Conservation (phyloP, 2,329 filamentous ascomycete genomes). For the Ustilaginoidea virens region DNA sequence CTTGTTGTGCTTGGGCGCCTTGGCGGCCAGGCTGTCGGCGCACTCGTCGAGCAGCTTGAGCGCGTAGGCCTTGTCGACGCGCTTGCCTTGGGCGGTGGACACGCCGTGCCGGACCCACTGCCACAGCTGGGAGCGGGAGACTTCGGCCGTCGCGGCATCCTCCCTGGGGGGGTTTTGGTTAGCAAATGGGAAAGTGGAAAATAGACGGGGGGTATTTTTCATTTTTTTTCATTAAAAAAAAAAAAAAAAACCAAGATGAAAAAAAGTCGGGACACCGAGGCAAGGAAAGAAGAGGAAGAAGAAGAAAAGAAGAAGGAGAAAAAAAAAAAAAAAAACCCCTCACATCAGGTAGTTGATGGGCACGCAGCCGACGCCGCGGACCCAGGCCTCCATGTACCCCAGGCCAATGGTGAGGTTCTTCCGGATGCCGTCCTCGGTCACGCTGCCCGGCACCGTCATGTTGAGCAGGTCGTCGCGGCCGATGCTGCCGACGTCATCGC, state of each 20-base stretch:
- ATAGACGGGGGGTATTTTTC: too few species aligned
- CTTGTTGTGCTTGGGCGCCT: constrained; percentile 79
- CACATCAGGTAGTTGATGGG: constrained; percentile 95
- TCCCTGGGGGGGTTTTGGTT: constrained; percentile 34
- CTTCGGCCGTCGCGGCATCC: constrained; percentile 92
- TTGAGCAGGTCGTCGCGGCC: constrained; percentile 84
- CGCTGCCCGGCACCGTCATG: constrained; percentile 87
- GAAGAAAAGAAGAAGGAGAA: too few species aligned
- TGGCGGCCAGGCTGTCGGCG: constrained; percentile 56
- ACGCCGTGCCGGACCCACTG: constrained; percentile 73
- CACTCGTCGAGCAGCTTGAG: constrained; percentile 78
- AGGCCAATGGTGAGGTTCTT: constrained; percentile 97
- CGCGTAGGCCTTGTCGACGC: constrained; percentile 82
- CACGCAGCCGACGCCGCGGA: constrained; percentile 86
- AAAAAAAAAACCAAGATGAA: too few species aligned
- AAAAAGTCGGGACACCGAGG: too few species aligned
- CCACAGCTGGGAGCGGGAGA: constrained; percentile 88
- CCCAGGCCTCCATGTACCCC: constrained; percentile 97
- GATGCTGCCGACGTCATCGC: constrained; percentile 73
- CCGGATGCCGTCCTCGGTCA: constrained; percentile 89
- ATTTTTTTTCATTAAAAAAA: too few species aligned
- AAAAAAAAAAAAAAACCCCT: too few species aligned
- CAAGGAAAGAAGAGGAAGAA: too few species aligned
- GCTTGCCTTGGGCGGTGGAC: constrained; percentile 74
- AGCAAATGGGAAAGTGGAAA: neutral